phyloP scores from a whole-genome alignment of 495 filamentous ascomycete genomes.

The Podospora pseudopauciseta region DNA sequence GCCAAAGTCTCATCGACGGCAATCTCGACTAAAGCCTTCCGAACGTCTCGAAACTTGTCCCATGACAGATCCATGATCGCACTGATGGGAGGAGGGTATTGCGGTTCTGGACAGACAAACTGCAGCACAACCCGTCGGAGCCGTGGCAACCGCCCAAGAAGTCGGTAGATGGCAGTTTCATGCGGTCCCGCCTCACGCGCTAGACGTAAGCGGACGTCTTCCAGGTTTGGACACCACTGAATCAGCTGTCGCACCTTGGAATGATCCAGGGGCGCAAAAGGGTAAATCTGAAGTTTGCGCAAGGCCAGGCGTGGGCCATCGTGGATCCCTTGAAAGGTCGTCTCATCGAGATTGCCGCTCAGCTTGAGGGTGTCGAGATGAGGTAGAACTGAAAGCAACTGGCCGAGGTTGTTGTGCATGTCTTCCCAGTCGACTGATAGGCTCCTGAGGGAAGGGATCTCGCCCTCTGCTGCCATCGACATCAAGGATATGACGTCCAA shows the following conservation, averaged over 20 bases:
- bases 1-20: not conserved
- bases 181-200: not conserved
- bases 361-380: not conserved
- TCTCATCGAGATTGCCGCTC: not conserved
- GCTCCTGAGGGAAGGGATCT: not conserved
- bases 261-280: not conserved
- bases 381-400: not conserved
- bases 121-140: not conserved
- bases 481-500: not conserved
- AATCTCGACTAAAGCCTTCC: not conserved
- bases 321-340: not conserved
- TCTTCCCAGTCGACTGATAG: not conserved
- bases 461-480: not conserved
- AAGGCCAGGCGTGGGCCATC: not conserved
- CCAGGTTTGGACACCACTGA: not conserved
- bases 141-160: not conserved
- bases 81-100: not conserved
- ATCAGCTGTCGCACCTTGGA: not conserved
- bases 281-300: not conserved
- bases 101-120: not conserved
- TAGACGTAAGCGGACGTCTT: not conserved
- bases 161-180: not conserved
- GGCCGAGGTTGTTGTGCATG: not conserved
- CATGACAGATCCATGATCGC: not conserved
- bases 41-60: not conserved